These are phyloP conservation scores for Mucor mucedo DNA, from an alignment of 371 early-diverging fungal genomes.

Conservation along the genomic window DNA sequence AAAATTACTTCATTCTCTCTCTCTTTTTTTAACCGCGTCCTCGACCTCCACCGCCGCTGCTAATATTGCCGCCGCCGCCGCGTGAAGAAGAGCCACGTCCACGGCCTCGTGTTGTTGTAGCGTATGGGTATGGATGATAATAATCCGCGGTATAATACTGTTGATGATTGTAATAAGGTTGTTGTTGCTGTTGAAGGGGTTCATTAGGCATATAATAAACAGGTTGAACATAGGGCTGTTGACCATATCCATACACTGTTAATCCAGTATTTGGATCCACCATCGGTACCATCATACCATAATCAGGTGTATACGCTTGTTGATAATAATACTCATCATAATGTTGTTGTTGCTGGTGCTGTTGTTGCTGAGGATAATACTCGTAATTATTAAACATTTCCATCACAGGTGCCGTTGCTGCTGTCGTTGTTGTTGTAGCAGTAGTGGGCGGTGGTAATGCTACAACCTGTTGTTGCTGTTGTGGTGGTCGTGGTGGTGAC, in stretches of 20 bases:
- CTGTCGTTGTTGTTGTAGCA: too few relatives aligned
- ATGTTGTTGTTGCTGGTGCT: neutral
- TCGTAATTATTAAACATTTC: neutral
- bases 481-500: neutral
- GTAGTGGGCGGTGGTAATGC: too few relatives aligned
- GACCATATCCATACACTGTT: conserved; percentile 21
- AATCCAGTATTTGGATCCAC: conserved; percentile 23
- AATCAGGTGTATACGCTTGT: conserved; percentile 13
- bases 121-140: neutral
- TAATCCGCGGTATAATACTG: conserved; percentile 12
- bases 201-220: conserved; percentile 23
- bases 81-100: neutral
- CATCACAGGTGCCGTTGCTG: too few relatives aligned
- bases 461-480: too few relatives aligned
- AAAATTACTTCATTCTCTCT: too few relatives aligned
- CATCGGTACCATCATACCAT: conserved; percentile 23
- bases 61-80: too few relatives aligned
- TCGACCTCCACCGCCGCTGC: conserved; percentile 1
- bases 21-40: conserved; percentile 4
- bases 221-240: conserved; percentile 24
- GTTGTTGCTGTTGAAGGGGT: conserved; percentile 9
- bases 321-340: conserved; percentile 23
- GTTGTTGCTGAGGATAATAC: neutral
- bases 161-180: conserved; percentile 21
- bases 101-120: neutral